Conservation (phyloP, 805 yeast genomes). For the Hanseniaspora guilliermondii region DNA sequence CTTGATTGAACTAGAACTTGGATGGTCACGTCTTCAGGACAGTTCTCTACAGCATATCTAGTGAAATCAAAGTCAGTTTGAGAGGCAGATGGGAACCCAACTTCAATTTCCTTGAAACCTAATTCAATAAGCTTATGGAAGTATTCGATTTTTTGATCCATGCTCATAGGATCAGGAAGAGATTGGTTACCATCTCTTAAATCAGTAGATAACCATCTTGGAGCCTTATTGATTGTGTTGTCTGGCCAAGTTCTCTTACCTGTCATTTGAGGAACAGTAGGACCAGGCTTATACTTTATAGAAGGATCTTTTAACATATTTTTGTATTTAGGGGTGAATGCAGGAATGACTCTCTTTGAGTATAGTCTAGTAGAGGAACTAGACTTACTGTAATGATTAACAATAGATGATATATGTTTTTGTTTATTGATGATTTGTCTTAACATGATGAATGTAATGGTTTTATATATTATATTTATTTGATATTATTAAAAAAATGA, state of each 20-base stretch:
- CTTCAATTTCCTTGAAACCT: conserved; percentile 74
- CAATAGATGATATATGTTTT: conserved; percentile 19
- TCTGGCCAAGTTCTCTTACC: conserved; percentile 53
- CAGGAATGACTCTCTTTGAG: conserved; percentile 21
- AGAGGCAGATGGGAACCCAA: conserved; percentile 69
- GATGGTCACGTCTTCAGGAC: conserved; percentile 62
- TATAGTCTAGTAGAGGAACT: background rate
- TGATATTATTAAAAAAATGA: background rate
- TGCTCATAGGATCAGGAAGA: conserved; percentile 71
- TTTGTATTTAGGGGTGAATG: conserved; percentile 28
- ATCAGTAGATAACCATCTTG: conserved; percentile 72
- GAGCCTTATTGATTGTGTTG: conserved; percentile 53
- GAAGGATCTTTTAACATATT: conserved; percentile 64
- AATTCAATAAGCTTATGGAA: conserved; percentile 59
- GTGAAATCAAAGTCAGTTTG: conserved; percentile 77
- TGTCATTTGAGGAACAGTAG: conserved; percentile 43
- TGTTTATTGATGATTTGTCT: conserved; percentile 3
- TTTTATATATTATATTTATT: no score
- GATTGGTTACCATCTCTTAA: conserved; percentile 74
- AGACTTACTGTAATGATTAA: conserved; percentile 5
- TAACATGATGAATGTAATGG: background rate
- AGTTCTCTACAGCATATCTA: conserved; percentile 62
- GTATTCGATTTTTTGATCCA: conserved; percentile 60
- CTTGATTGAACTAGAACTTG: conserved; percentile 70
- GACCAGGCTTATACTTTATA: conserved; percentile 44